Base-by-base conservation (phyloP, 768 basidiomycete genomes). In the Melanogaster broomeanus region DNA sequence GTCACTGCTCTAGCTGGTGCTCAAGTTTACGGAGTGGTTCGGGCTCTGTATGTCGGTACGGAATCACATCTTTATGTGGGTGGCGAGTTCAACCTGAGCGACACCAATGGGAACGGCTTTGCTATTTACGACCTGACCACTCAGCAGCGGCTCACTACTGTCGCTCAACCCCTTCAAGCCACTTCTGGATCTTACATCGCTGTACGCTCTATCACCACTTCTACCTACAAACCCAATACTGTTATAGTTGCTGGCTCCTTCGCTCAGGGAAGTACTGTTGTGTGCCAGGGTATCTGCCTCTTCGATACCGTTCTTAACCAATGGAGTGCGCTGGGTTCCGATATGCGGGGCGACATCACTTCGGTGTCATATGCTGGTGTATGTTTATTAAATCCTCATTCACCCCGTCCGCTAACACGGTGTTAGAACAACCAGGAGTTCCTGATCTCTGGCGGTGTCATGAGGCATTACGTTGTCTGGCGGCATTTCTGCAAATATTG, bases 201-300 rank as follows among this genome's bases (percentile, higher is more conserved):
- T 38, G 87, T 95, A 51, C 82, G 88, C 38, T 87, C 86, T 1
- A 78, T 98, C 57, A 80, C 81, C 2, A 73, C 77, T 48, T 81
- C 91, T 0, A 63, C 79, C 1, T 78, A 84, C 12, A 80, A 84
- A 59, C 60, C 80, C 22, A 78, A 83, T 42, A 76, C 76, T 2
- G 65, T 98, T 47, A 74, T 97, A 43, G 87, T 97, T 11, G 93
- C 89, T 2, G 96, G 96, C n/a, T 83, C 87, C 2, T 98, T 99
- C 57, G 69, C 82, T 0, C 80, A 84, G 38, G 93, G 89, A 3
- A 94, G 93, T 8, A 79, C 85, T 0, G 70, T 89, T 15, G 67
- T 71, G 1, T 98, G 96, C 68, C 80, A 80, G 34, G 85, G 81
- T 2, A 83, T 98, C 37, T 99, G 96, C 65, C 70, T 80, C 18